A percentile compares a stretch with the other conserved stretches of the same genome.
Conservation (phyloP, 805 yeast species). For the Saccharomycopsis javanensis region DNA sequence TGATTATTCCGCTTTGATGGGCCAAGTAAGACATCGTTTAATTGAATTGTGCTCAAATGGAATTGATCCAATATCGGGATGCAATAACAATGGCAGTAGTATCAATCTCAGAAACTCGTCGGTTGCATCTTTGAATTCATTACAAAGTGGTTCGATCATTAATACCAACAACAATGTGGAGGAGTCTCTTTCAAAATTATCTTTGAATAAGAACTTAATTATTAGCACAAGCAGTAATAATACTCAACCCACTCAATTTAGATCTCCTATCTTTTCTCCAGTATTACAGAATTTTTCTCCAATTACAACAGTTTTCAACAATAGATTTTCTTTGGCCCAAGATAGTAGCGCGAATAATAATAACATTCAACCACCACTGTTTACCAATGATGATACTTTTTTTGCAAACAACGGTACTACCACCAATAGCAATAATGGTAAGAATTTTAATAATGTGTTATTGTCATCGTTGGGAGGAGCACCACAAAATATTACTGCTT, state of each 20-base stretch:
- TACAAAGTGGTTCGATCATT: constrained; percentile 1
- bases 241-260: not conserved
- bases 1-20: constrained; percentile 19
- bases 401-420: constrained; percentile 11
- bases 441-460: not conserved
- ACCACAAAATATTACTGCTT: not conserved
- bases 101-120: constrained; percentile 4
- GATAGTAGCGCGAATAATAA: not conserved
- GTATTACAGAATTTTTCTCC: constrained; percentile 17
- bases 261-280: constrained; percentile 15
- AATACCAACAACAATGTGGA: not conserved
- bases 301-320: constrained; percentile 12
- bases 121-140: constrained; percentile 12
- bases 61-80: not conserved
- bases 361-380: not conserved
- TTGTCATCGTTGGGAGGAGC: not conserved
- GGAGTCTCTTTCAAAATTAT: constrained; percentile 8
- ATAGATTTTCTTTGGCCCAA: not conserved
- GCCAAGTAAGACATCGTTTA: constrained; percentile 31
- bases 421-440: not conserved
- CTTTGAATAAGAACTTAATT: constrained; percentile 3
- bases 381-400: not conserved
- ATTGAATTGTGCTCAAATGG: constrained; percentile 19
- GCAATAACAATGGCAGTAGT: not conserved
- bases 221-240: not conserved